Evolutionary conservation across 2,329 filamentous ascomycete genomes (phyloP).

Genomic region (Clonostachys sp.): DNA sequence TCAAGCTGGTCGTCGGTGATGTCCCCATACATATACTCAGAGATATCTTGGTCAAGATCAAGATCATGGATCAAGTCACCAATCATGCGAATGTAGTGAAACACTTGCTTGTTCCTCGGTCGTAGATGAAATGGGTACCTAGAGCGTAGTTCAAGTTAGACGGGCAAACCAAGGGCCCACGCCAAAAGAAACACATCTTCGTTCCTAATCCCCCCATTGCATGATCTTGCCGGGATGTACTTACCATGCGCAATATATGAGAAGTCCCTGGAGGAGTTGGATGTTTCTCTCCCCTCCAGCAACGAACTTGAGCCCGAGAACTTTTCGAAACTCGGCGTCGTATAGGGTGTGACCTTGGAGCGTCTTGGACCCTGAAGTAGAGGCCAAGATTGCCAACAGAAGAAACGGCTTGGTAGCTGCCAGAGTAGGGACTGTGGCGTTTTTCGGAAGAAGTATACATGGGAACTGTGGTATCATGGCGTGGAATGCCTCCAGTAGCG

Average conservation of each 20-base stretch:
- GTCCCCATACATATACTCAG: conserved; percentile 1
- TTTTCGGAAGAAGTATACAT: conserved; percentile 32
- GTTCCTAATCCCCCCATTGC: background rate
- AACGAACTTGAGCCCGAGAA: conserved; percentile 51
- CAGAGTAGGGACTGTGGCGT: conserved; percentile 35
- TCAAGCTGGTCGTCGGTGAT: conserved; percentile 23
- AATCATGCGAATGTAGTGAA: conserved; percentile 48
- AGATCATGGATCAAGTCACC: conserved; percentile 44
- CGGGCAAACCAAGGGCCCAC: background rate
- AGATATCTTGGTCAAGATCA: conserved; percentile 36
- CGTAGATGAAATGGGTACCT: conserved; percentile 53
- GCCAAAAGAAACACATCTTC: background rate
- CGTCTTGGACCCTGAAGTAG: conserved; percentile 40
- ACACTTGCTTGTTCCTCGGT: conserved; percentile 41
- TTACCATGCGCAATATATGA: conserved; percentile 55
- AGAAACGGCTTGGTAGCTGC: conserved; percentile 45
- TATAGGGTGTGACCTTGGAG: conserved; percentile 48
- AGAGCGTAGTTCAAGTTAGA: conserved; percentile 1
- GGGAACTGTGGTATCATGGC: conserved; percentile 37
- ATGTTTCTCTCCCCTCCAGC: conserved; percentile 51
- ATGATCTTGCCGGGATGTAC: conserved; percentile 2
- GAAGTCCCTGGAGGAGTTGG: conserved; percentile 50
- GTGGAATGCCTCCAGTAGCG: conserved; percentile 36
- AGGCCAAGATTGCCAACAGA: conserved; percentile 47
- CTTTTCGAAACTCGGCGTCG: conserved; percentile 53